These are phyloP conservation scores for Phialophora macrospora DNA, from an alignment of 2,329 filamentous ascomycete species.

Conservation along the genomic window DNA sequence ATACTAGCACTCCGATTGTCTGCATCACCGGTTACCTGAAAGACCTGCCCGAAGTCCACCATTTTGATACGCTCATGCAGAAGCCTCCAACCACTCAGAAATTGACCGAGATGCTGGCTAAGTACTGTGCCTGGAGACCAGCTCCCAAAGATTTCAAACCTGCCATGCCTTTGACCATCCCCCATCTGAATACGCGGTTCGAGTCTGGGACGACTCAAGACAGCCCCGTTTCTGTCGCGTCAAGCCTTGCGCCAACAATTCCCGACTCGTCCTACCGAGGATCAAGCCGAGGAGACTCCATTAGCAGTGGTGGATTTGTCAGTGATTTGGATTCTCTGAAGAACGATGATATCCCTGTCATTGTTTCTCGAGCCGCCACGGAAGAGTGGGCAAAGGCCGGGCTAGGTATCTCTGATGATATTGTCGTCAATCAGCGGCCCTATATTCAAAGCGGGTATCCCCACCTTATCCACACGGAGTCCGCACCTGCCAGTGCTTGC, in stretches of 20 bases:
- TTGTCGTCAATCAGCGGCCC: constrained; percentile 47
- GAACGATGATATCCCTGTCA: constrained; percentile 76
- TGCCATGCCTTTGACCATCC: constrained; percentile 61
- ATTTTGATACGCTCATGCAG: constrained; percentile 94
- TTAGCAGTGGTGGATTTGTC: constrained; percentile 80
- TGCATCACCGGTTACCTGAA: constrained; percentile 98
- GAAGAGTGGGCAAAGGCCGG: constrained; percentile 80
- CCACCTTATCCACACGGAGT: constrained; percentile 64
- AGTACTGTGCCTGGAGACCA: constrained; percentile 91
- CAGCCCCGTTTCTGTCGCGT: constrained; percentile 79
- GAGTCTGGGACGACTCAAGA: constrained; percentile 68
- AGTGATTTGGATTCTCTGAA: constrained; percentile 81
- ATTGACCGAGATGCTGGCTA: constrained; percentile 82
- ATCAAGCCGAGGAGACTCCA: constrained; percentile 85
- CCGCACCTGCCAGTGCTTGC: constrained; percentile 65
- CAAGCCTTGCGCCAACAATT: constrained; percentile 70
- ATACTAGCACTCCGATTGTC: constrained; percentile 92
- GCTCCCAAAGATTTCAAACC: constrained; percentile 63
- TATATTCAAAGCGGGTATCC: constrained; percentile 54
- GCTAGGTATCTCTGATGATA: constrained; percentile 75
- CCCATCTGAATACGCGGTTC: constrained; percentile 26
- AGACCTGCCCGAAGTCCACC: constrained; percentile 89
- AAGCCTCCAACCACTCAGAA: constrained; percentile 95
- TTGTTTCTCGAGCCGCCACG: constrained; percentile 72
- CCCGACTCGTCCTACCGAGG: constrained; percentile 76